Evolutionary conservation across 176 grass and related monocot genomes (phyloP).

Genomic region (Hordeum vulgare): MorexV3_pseudomolecules_assembly NC_058518.1:508081601-508082100

Average conservation of each 20-base stretch:
- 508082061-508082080: not conserved
- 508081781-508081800: not conserved
- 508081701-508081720: constrained; percentile 44
- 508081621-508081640: constrained; percentile 28
- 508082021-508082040: constrained; percentile 32
- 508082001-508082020: constrained; percentile 7
- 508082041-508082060: constrained; percentile 15
- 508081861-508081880: no score
- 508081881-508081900: not conserved
- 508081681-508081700: constrained; percentile 48
- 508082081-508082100: not conserved
- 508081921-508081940: no score
- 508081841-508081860: no score
- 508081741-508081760: constrained; percentile 12
- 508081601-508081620: constrained; percentile 22
- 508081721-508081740: constrained; percentile 54
- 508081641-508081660: constrained; percentile 18
- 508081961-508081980: constrained; percentile 18
- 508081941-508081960: not conserved
- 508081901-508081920: not conserved
- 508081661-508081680: constrained; percentile 27
- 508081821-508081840: not conserved
- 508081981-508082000: constrained; percentile 9
- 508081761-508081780: not conserved
- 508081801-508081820: not conserved